Percentiles rank a stretch among this genome's conserved stretches.
Conservation (phyloP, 345 rosid genomes). For the Syzygium aqueum region DNA sequence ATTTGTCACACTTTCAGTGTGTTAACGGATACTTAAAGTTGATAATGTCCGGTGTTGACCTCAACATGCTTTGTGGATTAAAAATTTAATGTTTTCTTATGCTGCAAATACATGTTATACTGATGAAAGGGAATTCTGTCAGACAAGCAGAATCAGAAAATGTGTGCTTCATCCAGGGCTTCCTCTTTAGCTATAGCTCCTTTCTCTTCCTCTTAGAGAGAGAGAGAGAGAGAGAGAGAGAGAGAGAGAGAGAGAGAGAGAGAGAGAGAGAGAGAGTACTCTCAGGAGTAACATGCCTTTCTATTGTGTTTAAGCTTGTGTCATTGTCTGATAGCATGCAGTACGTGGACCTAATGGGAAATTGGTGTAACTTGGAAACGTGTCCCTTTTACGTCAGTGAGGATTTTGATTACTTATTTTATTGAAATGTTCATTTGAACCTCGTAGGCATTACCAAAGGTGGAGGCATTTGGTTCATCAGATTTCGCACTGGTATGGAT, state of each 20-base stretch:
- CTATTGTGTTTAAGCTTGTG: background rate
- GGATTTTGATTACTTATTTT: background rate
- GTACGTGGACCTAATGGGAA: background rate
- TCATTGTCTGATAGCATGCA: background rate
- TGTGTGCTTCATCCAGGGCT: background rate
- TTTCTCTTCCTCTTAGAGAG: background rate
- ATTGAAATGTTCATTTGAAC: background rate
- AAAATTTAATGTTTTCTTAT: background rate
- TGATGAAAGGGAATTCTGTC: background rate
- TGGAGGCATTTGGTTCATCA: slow-evolving; percentile 60
- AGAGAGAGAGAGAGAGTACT: background rate
- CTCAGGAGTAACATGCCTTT: background rate
- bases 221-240: background rate
- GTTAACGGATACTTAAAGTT: background rate
- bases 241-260: background rate
- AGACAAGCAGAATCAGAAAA: background rate
- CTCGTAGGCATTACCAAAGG: slow-evolving; percentile 53
- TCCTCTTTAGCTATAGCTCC: background rate
- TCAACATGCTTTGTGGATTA: background rate
- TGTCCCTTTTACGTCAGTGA: background rate
- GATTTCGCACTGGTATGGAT: slow-evolving; percentile 63
- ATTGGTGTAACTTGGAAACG: background rate
- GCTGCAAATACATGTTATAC: background rate
- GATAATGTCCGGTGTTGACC: background rate
- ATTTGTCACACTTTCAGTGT: background rate